Evolutionary conservation across 345 rosid genomes (phyloP).

Genomic region (Durio zibethinus): DNA sequence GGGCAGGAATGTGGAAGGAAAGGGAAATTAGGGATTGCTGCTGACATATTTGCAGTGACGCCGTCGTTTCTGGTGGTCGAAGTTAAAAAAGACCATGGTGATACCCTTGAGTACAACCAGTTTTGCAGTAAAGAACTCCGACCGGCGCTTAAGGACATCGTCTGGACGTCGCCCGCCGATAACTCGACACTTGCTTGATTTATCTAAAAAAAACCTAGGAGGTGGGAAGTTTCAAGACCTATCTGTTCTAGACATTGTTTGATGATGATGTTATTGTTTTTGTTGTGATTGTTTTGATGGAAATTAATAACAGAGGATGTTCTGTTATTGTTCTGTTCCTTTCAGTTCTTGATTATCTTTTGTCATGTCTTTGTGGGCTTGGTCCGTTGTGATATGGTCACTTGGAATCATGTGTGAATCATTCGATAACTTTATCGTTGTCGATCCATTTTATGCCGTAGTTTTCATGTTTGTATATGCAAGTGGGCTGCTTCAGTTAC

Average conservation of each 20-base stretch:
- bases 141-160: conserved; percentile 87
- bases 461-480: conserved; percentile 5
- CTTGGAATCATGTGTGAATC: background rate
- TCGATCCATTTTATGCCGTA: background rate
- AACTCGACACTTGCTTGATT: conserved; percentile 48
- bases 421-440: background rate
- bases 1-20: conserved; percentile 80
- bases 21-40: conserved; percentile 74
- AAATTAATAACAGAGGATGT: background rate
- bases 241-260: conserved; percentile 9
- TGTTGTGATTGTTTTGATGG: background rate
- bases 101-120: conserved; percentile 80
- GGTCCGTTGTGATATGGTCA: background rate
- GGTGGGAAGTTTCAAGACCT: conserved; percentile 16
- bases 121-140: conserved; percentile 80
- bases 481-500: background rate
- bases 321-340: background rate
- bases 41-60: conserved; percentile 72
- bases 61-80: conserved; percentile 77
- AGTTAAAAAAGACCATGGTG: conserved; percentile 88
- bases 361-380: background rate
- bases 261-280: background rate
- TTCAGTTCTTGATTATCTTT: background rate
- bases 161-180: conserved; percentile 56
- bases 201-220: background rate